Evolutionary conservation across 345 rosid genomes (phyloP), one percentile per base, ranked within the genome.

Genomic region (Physaria fendleri): DNA sequence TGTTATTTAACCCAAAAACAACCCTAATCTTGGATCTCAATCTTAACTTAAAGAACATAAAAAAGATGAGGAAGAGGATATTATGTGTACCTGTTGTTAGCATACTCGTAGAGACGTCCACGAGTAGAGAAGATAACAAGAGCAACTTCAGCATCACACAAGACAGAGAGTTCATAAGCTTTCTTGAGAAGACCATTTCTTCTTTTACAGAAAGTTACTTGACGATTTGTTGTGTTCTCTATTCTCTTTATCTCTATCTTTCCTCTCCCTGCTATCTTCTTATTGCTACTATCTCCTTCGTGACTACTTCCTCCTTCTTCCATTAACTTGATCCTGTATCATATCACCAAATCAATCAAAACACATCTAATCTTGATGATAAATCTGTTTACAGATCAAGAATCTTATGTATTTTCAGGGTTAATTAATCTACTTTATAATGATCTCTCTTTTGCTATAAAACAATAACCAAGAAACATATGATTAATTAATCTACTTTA

Each of bases 181-280:
- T 88, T 88, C 81, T 88, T 88, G 54, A 88, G 84, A 76, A 88
- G 69, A 27, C 96, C 96, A 64, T 88, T 85, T 17, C 96, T 73
- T 47, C 93, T 72, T 71, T 88, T 85, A 44, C 96, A 88, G 79
- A 88, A 88, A 41, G 96, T 88, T 49, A 88, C 96, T 62, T 85
- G 96, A 40, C 96, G 75, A 58, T 79, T 88, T 1, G 96, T 83
- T 2, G 94, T 72, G 81, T 80, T 88, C 66, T 85, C 96, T 58
- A 88, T 85, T 65, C 96, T 65, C 60, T 81, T 85, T 35, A 88
- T 88, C 71, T 82, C 93, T 21, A 88, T 77, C 64, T 85, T 88
- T 8, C 96, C 94, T 77, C 96, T 83, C 45, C 82, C 87, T 69
- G 71, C n/a, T n/a, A n/a, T n/a, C n/a, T n/a, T 39, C 65, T 81